Evolutionary conservation across 768 basidiomycete species (phyloP).

Genomic region (Amanita muscaria): DNA sequence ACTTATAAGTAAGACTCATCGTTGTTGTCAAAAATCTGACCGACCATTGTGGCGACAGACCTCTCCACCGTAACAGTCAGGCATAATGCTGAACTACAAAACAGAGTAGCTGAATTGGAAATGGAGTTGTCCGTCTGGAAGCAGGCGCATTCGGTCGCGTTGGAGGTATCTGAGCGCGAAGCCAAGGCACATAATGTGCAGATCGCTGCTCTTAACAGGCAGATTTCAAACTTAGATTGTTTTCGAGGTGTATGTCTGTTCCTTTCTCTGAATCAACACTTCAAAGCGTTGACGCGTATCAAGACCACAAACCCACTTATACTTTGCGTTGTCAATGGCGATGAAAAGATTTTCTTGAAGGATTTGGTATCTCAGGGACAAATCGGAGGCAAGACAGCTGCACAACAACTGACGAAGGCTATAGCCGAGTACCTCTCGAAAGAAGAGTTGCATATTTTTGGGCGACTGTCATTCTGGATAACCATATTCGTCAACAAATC

Average conservation of each 20-base stretch:
- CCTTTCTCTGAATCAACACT: background rate
- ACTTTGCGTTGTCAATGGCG: slow-evolving; percentile 67
- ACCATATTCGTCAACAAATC: slow-evolving; percentile 62
- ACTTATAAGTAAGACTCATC: slow-evolving; percentile 40
- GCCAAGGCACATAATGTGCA: slow-evolving; percentile 61
- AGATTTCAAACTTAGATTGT: slow-evolving; percentile 50
- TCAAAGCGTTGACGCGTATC: slow-evolving; percentile 4
- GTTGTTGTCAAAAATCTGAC: slow-evolving; percentile 4
- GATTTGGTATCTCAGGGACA: slow-evolving; percentile 54
- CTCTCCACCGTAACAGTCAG: slow-evolving; percentile 57
- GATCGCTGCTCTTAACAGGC: slow-evolving; percentile 53
- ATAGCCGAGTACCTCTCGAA: slow-evolving; percentile 61
- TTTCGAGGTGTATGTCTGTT: slow-evolving; percentile 29
- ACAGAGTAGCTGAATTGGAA: slow-evolving; percentile 57
- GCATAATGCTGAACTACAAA: slow-evolving; percentile 55
- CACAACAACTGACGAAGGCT: slow-evolving; percentile 56
- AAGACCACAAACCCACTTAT: slow-evolving; percentile 62
- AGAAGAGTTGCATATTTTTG: slow-evolving; percentile 52
- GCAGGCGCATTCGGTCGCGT: slow-evolving; percentile 53
- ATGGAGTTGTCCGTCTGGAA: slow-evolving; percentile 64
- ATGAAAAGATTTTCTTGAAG: slow-evolving; percentile 56
- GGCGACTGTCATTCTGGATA: slow-evolving; percentile 68
- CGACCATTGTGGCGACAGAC: slow-evolving; percentile 27
- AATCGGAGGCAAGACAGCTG: slow-evolving; percentile 55
- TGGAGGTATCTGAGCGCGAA: slow-evolving; percentile 57